phyloP scores from a whole-genome alignment of 176 grass and related monocot species.

The Elymus sibiricus region DNA sequence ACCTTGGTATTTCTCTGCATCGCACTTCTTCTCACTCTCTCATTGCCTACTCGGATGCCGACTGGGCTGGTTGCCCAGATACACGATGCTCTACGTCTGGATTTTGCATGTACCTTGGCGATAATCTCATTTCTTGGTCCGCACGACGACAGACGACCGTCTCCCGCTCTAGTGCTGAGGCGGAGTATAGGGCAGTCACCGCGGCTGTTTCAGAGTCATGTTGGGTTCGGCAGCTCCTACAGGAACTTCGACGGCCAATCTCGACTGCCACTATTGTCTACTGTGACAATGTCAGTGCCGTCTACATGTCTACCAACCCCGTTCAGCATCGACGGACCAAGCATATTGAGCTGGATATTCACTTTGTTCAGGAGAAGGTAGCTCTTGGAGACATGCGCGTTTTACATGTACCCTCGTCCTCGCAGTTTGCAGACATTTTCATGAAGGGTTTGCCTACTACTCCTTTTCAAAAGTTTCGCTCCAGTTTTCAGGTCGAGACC shows the following conservation, averaged over 20 bases:
- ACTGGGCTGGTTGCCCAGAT: not conserved
- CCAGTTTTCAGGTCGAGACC: no score
- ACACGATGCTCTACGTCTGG: not conserved
- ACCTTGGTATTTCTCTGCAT: not conserved
- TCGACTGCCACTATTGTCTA: not conserved
- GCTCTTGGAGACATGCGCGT: not conserved
- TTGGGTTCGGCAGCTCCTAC: not conserved
- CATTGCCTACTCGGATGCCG: not conserved
- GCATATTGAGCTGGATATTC: not conserved
- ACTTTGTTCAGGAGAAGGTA: not conserved
- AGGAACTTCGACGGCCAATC: not conserved
- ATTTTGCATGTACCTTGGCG: not conserved
- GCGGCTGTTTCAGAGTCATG: not conserved
- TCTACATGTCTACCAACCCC: not conserved
- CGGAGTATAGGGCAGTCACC: not conserved
- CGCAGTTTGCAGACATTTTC: not conserved
- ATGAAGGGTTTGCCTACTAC: not conserved
- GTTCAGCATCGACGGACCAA: not conserved
- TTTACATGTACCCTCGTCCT: not conserved
- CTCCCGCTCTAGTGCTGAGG: not conserved
- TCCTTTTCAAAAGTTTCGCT: not conserved
- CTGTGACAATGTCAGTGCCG: not conserved
- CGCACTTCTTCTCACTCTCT: not conserved
- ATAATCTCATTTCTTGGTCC: not conserved
- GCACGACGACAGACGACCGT: not conserved